Base-by-base conservation (phyloP, 2,329 filamentous ascomycete genomes). In the Lomentospora prolificans region DNA sequence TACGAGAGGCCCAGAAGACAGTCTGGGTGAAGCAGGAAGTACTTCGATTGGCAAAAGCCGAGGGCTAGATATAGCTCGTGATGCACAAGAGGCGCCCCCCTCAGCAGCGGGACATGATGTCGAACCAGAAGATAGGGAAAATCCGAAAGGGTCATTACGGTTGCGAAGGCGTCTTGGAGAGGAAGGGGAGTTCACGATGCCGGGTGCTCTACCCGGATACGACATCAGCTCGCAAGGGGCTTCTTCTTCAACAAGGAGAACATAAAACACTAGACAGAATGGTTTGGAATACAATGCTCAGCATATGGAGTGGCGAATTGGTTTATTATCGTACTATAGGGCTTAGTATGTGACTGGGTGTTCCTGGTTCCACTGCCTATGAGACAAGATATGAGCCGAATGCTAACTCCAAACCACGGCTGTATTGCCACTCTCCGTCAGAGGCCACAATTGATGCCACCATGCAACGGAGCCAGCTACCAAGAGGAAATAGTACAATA, bases 401-500 rank as follows among this genome's bases (percentile, higher is more conserved):
- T 50, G 6, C 30, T 50, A 55, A 12, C 27, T 14, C 53, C 53
- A 55, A 17, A n/a, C 10, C 12, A 44, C 41, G 3, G 28, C 31
- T n/a, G 53, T 28, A 33, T 55, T 55, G 5, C 27, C 63, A 62
- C 81, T 86, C 63, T 85, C 76, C 1, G 91, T 95, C 69, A 94
- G 72, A 1, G 77, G 71, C 75, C 87, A 92, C 51, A 97, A 65
- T 53, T 80, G 75, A 62, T 69, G 77, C 68, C 84, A 90, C 75
- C 94, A 99, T 2, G 77, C 74, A 48, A 82, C 69, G 1, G 86
- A 83, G 1, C 94, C 94, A 0, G 70, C 75, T 1, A 94, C 72
- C 2, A 97, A 76, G 48, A 96, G 69, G 2, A 79, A 57, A 67
- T 97, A 97, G 67, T 97, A 97, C 1, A 80, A 74, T 3, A 87